Evolutionary conservation across 1,284 basidiomycete genomes (phyloP), one percentile per base, ranked within the genome.

Genomic region (Cryptococcus sp.): DNA sequence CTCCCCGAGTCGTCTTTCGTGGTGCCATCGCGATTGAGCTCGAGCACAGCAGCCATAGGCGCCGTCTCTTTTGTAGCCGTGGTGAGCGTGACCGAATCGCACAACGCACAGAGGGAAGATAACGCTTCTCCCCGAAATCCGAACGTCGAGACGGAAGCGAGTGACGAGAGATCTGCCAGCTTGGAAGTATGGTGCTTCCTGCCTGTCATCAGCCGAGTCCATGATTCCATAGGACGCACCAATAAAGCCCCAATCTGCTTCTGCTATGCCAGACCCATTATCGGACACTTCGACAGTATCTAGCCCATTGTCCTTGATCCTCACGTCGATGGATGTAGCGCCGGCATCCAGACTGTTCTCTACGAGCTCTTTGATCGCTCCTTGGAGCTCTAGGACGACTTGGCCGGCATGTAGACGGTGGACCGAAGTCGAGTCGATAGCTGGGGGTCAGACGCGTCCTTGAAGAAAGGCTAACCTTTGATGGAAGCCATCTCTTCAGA

Each of bases 101-200:
- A 82, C 1, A 97, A 75, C 1, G 90, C 88, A 63, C 93, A 98
- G 0, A 99, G 77, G 0, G 92, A 91, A 1, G 90, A 89, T 0
- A 98, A 77, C 0, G 95, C 95, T 72, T 99, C 95, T 16, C 95
- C 95, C 26, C 94, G 82, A 63, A 98, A 98, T 0, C 95, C 95
- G 69, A 97, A 97, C 0, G 93, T 93, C 2, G 76, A 75, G 4
- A 98, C 82, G 0, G 79, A 74, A 0, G 81, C 76, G 1, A 98
- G 79, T 60, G 91, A 87, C 3, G 80, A 75, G 62, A 87, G 89
- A 1, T 82, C 80, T 0, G 82, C 73, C 0, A 98, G 77, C 69
- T 98, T 98, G 14, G 93, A 97, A 0, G 94, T 98, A 67, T 93
- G 83, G 62, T 97, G 89, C 68, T 95, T 97, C 50, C 93, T 76